Base-by-base conservation (phyloP, 495 filamentous ascomycete genomes). In the Aspergillus baeticus region DNA sequence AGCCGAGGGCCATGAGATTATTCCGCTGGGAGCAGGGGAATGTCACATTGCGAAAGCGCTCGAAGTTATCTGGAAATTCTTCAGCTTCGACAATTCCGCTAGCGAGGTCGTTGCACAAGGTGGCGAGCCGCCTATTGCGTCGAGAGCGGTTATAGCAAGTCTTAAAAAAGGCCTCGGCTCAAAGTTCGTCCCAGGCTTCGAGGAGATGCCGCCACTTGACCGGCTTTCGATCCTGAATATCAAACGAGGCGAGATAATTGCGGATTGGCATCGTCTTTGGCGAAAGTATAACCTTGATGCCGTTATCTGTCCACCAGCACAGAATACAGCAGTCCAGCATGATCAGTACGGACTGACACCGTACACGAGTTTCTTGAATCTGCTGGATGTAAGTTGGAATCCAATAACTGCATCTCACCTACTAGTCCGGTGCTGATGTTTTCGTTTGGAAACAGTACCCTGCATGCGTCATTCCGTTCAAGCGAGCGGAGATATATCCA, bases 281-380 rank as follows among this genome's bases (percentile, higher is more conserved):
- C 29, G 71, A 2, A 39, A 63, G 5, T 63, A 62, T 23, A 57
- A 62, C n/a, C 60, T 83, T 17, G 79, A 84, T 68, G 67, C 71
- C 0, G 56, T 83, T 38, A 2, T 84, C 5, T 65, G 69, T 38
- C 74, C 78, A 6, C 70, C 68, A 36, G 69, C 73, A 36, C 76
- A 79, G 65, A 75, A 62, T 10, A 78, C 75, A 7, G 79, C 81
- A 0, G 67, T 74, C 15, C 60, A 63, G 10, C 70, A 78, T 59
- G 81, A 84, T 66, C 73, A 68, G 0, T 84, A 70, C 56, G 76
- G 77, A 0, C 56, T 69, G 43, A 65, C 72, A 11, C 41, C 71
- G 6, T 82, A 83, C 60, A 81, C 81, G 5, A 62, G 75, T 6
- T 50, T 82, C 23, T 67, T 67, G 64, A 83, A 81, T 54, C 17